Evolutionary conservation across 2,329 filamentous ascomycete genomes (phyloP).

Genomic region (Cladophialophora chaetospira): DNA sequence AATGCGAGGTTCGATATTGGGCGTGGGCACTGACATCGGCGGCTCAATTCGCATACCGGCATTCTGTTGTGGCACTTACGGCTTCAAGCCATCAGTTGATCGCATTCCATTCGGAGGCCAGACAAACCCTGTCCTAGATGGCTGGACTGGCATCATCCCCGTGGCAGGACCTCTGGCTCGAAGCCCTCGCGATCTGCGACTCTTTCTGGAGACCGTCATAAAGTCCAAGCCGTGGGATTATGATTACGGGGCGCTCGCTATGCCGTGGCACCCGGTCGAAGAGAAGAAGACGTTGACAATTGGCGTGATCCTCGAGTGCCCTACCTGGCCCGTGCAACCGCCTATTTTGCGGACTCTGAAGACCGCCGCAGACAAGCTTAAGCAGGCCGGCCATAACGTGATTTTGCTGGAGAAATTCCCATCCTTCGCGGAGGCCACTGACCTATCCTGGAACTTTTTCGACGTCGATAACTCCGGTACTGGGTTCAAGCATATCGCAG

Average conservation of each 20-base stretch:
- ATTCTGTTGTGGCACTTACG: slow-evolving; percentile 55
- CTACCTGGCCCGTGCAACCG: slow-evolving; percentile 40
- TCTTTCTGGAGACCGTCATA: slow-evolving; percentile 39
- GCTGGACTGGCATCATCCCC: slow-evolving; percentile 54
- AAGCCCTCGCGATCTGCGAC: slow-evolving; percentile 28
- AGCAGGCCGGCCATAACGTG: slow-evolving; percentile 48
- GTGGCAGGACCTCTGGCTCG: slow-evolving; percentile 46
- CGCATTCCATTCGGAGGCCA: slow-evolving; percentile 57
- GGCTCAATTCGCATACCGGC: slow-evolving; percentile 51
- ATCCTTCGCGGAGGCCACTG: slow-evolving; percentile 18
- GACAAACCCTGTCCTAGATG: slow-evolving; percentile 50
- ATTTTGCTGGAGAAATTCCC: slow-evolving; percentile 42
- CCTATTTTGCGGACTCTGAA: slow-evolving; percentile 43
- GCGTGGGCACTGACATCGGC: slow-evolving; percentile 64
- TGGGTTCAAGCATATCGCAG: slow-evolving; percentile 37
- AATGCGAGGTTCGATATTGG: slow-evolving; percentile 60
- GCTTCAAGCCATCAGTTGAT: slow-evolving; percentile 51
- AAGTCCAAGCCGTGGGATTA: slow-evolving; percentile 47
- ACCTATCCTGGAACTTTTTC: slow-evolving; percentile 17
- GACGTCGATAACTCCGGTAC: slow-evolving; percentile 26
- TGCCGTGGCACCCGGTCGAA: slow-evolving; percentile 50
- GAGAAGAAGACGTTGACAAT: slow-evolving; percentile 34
- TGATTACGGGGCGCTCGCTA: slow-evolving; percentile 51
- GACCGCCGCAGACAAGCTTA: slow-evolving; percentile 41
- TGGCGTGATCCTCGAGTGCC: slow-evolving; percentile 45